A percentile compares a stretch with the other conserved stretches of the same genome.
phyloP scores from a whole-genome alignment of 2,329 filamentous ascomycete species.

The Fusarium duplospermum region DNA sequence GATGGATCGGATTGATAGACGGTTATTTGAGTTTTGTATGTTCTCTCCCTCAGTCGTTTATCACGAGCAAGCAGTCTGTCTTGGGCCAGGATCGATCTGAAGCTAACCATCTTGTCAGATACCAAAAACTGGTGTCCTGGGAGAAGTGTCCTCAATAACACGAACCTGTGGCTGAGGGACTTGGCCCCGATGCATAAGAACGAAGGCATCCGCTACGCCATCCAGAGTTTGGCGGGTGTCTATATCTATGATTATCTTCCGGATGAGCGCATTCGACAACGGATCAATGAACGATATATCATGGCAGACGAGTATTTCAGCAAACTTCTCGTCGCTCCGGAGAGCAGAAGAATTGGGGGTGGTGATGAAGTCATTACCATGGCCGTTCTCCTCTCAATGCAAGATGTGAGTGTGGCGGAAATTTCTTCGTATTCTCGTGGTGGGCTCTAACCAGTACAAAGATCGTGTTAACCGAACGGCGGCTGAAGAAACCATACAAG shows the following conservation, averaged over 20 bases:
- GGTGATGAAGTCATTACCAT: slow-evolving; percentile 53
- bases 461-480: slow-evolving; percentile 53
- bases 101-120: slow-evolving; percentile 43
- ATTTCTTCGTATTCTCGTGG: not conserved
- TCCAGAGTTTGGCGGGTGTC: slow-evolving; percentile 55
- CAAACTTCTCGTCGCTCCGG: slow-evolving; percentile 43
- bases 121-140: slow-evolving; percentile 55
- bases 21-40: slow-evolving; percentile 52
- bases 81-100: not conserved
- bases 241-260: slow-evolving; percentile 57
- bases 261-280: slow-evolving; percentile 44
- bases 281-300: slow-evolving; percentile 50
- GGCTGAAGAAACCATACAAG: slow-evolving; percentile 45
- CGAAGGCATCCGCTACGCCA: slow-evolving; percentile 50
- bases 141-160: slow-evolving; percentile 51
- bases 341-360: slow-evolving; percentile 29
- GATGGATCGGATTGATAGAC: slow-evolving; percentile 50
- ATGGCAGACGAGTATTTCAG: slow-evolving; percentile 48
- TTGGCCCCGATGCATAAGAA: slow-evolving; percentile 54
- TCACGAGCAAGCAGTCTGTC: not conserved
- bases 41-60: slow-evolving; percentile 1
- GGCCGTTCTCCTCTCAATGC: slow-evolving; percentile 53
- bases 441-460: slow-evolving; percentile 18
- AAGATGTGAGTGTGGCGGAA: slow-evolving; percentile 47
- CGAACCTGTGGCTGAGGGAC: slow-evolving; percentile 55